These are phyloP conservation scores for Trichophyton equinum DNA, from an alignment of 2,329 filamentous ascomycete genomes.

Conservation along the genomic window DNA sequence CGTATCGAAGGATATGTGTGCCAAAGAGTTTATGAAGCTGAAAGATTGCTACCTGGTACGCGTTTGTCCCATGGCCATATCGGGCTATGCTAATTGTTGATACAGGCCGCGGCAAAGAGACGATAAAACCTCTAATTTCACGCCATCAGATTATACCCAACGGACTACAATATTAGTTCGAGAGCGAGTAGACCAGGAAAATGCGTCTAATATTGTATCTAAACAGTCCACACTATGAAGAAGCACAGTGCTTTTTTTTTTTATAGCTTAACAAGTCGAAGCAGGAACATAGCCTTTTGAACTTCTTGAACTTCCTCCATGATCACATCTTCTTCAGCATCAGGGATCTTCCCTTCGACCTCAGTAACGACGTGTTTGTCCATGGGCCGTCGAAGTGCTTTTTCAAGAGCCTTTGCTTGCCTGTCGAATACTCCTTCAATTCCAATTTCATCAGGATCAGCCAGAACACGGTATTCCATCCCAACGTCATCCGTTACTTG, in stretches of 20 bases:
- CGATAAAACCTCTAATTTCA: constrained; percentile 18
- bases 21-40: constrained; percentile 67
- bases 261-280: constrained; percentile 64
- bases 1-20: constrained; percentile 81
- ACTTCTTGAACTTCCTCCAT: constrained; percentile 75
- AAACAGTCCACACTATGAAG: constrained; percentile 24
- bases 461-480: constrained; percentile 79
- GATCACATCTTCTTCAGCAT: constrained; percentile 50
- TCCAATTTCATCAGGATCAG: constrained; percentile 65
- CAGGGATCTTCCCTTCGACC: constrained; percentile 45
- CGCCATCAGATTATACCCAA: background rate
- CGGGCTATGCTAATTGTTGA: background rate
- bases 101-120: constrained; percentile 42
- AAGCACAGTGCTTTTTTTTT: constrained; percentile 4
- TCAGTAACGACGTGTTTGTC: constrained; percentile 54
- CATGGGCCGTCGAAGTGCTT: constrained; percentile 62
- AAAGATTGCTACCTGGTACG: constrained; percentile 78
- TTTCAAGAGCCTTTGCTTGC: constrained; percentile 58
- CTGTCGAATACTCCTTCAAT: constrained; percentile 56
- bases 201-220: constrained; percentile 7
- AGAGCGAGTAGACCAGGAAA: background rate
- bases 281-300: constrained; percentile 65
- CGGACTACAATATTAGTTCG: background rate
- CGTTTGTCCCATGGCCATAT: background rate
- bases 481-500: constrained; percentile 86